These are phyloP conservation scores for Rubia peregrina DNA, from an alignment of 305 asterid genomes.

Conservation along the genomic window DNA sequence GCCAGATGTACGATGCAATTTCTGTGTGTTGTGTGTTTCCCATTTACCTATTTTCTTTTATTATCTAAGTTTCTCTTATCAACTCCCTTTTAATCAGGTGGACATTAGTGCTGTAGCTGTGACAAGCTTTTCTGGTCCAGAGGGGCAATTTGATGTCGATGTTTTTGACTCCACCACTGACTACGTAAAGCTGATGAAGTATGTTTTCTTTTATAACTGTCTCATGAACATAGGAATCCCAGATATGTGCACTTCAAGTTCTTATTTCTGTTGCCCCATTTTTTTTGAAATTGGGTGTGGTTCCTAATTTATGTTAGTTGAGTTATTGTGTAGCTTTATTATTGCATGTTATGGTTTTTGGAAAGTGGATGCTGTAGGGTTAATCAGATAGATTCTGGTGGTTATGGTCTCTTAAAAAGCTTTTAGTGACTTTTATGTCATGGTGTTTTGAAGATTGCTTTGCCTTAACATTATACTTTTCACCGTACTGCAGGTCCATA, in stretches of 20 bases:
- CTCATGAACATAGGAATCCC: not conserved
- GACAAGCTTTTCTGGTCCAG: conserved; percentile 79
- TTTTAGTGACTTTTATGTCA: not conserved
- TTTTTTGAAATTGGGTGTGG: conserved; percentile 3
- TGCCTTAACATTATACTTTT: not conserved
- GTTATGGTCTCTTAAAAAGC: not conserved
- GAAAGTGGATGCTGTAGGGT: not conserved
- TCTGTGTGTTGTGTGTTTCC: not conserved
- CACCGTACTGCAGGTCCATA: conserved; percentile 21
- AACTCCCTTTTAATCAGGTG: conserved; percentile 45
- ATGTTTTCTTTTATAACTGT: conserved; percentile 15
- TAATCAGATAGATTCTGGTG: not conserved
- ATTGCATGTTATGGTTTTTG: not conserved
- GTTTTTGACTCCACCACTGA: conserved; percentile 32
- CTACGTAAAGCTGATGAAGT: conserved; percentile 35
- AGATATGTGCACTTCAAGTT: not conserved
- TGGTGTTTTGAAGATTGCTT: not conserved
- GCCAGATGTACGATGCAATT: conserved; percentile 61
- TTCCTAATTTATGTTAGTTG: not conserved
- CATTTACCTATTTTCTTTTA: not conserved
- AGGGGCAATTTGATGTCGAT: conserved; percentile 74
- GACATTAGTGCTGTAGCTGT: conserved; percentile 64
- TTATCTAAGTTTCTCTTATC: not conserved
- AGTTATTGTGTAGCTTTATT: not conserved
- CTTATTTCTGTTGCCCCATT: not conserved